These are phyloP conservation scores for Coemansia sp. DNA, from an alignment of 192 early-diverging fungal genomes.

Conservation along the genomic window DNA sequence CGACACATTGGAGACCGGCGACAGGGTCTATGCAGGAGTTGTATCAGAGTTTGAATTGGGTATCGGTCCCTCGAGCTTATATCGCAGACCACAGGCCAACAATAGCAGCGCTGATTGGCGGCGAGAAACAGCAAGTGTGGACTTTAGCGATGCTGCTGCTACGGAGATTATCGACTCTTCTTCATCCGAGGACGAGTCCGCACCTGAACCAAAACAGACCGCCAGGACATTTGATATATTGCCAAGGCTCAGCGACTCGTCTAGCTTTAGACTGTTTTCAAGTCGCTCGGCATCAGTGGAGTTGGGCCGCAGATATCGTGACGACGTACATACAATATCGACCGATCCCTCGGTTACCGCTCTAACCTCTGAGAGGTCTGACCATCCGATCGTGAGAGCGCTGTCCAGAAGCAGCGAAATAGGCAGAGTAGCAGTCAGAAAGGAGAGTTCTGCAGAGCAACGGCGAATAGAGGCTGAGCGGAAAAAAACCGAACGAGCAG, in stretches of 20 bases:
- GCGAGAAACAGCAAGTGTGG: neutral
- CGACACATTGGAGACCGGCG: neutral
- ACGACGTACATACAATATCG: slow-evolving; percentile 5
- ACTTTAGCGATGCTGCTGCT: slow-evolving; percentile 20
- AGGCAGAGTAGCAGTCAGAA: neutral
- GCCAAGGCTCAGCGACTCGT: neutral
- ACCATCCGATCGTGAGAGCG: neutral
- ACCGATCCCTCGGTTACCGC: neutral
- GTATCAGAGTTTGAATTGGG: slow-evolving; percentile 3
- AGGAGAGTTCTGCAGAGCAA: neutral
- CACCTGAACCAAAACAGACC: neutral
- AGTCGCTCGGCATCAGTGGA: slow-evolving; percentile 3
- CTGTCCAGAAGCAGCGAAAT: neutral
- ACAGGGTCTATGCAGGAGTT: neutral
- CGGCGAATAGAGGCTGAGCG: slow-evolving; percentile 5
- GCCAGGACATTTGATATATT: neutral
- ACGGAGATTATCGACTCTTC: slow-evolving; percentile 35
- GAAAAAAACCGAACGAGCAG: slow-evolving; percentile 2
- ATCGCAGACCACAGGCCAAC: neutral
- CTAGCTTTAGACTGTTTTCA: slow-evolving; percentile 1
- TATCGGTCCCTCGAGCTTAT: neutral
- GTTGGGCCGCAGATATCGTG: neutral
- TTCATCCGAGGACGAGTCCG: slow-evolving; percentile 8
- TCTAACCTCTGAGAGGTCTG: slow-evolving; percentile 4
- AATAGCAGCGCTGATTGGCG: neutral